A percentile compares a stretch with the other conserved stretches of the same genome.
Conservation (phyloP, 345 rosid species). For the Salix brachista region DNA sequence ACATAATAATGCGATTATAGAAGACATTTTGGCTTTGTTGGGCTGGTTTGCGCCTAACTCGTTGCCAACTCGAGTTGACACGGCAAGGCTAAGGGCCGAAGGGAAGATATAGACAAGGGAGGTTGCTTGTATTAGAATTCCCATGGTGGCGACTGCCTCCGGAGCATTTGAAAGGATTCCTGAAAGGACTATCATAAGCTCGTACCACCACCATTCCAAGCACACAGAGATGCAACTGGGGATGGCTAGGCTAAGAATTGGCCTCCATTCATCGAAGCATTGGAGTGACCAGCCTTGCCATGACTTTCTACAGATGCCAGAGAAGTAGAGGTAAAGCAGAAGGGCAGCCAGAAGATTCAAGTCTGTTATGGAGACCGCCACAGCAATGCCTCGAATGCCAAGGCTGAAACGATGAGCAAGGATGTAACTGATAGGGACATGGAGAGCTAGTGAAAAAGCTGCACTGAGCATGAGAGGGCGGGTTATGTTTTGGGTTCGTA, state of each 20-base stretch:
- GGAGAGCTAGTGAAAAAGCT: slow-evolving; percentile 41
- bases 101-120: slow-evolving; percentile 52
- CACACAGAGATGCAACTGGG: slow-evolving; percentile 50
- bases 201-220: slow-evolving; percentile 71
- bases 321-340: slow-evolving; percentile 33
- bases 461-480: slow-evolving; percentile 46
- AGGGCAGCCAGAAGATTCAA: slow-evolving; percentile 31
- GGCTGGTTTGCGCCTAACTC: slow-evolving; percentile 45
- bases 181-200: slow-evolving; percentile 50
- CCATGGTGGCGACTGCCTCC: slow-evolving; percentile 53
- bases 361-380: slow-evolving; percentile 39
- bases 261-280: slow-evolving; percentile 41
- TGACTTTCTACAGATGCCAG: slow-evolving; percentile 37
- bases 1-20: slow-evolving; percentile 33
- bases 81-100: slow-evolving; percentile 38
- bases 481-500: slow-evolving; percentile 51
- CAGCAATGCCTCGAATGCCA: slow-evolving; percentile 44
- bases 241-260: slow-evolving; percentile 41
- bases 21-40: slow-evolving; percentile 29
- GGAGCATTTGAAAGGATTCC: slow-evolving; percentile 38
- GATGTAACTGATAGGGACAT: slow-evolving; percentile 42
- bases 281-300: slow-evolving; percentile 44
- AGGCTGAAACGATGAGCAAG: slow-evolving; percentile 25
- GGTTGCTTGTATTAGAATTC: slow-evolving; percentile 48
- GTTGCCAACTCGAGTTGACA: slow-evolving; percentile 48